A percentile compares a stretch with the other conserved stretches of the same genome.
Evolutionary conservation across 106 monocot genomes (phyloP).

Genomic region (Posidonia australis): DNA sequence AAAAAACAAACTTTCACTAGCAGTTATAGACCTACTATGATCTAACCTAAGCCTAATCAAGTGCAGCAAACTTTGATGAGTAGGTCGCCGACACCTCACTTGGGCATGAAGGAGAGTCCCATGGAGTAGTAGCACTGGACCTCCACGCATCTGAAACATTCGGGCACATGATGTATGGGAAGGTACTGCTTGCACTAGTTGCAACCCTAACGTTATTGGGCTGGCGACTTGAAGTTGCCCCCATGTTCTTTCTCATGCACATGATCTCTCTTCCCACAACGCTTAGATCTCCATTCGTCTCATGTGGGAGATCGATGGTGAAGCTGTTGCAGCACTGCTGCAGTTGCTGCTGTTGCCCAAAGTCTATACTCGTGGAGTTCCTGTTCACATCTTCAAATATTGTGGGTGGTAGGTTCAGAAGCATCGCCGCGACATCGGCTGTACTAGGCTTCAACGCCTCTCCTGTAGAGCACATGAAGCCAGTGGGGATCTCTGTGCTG

Average conservation of each 20-base stretch:
- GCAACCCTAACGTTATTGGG: constrained; percentile 10
- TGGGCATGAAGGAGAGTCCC: constrained; percentile 43
- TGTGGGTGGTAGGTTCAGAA: constrained; percentile 31
- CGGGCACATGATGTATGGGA: constrained; percentile 31
- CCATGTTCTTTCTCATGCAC: constrained; percentile 11
- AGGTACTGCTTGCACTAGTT: neutral
- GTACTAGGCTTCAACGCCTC: constrained; percentile 11
- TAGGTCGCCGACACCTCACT: constrained; percentile 40
- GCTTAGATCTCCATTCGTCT: constrained; percentile 12
- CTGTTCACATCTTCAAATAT: constrained; percentile 14
- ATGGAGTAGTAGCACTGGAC: constrained; percentile 31
- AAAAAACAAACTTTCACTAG: too few species aligned
- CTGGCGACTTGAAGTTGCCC: neutral
- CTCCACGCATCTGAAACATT: constrained; percentile 53
- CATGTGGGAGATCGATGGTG: constrained; percentile 15
- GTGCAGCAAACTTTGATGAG: constrained; percentile 39
- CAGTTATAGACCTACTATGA: too few species aligned
- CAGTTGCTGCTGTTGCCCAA: constrained; percentile 25
- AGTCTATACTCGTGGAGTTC: constrained; percentile 23
- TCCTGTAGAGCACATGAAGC: constrained; percentile 32
- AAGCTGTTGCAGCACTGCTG: constrained; percentile 20
- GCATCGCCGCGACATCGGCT: constrained; percentile 33
- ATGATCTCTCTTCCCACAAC: constrained; percentile 9
- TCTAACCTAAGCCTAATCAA: constrained; percentile 24
- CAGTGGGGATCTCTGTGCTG: constrained; percentile 13